phyloP scores from a whole-genome alignment of 164 flowering plant species.

The Aristolochia contorta region DNA sequence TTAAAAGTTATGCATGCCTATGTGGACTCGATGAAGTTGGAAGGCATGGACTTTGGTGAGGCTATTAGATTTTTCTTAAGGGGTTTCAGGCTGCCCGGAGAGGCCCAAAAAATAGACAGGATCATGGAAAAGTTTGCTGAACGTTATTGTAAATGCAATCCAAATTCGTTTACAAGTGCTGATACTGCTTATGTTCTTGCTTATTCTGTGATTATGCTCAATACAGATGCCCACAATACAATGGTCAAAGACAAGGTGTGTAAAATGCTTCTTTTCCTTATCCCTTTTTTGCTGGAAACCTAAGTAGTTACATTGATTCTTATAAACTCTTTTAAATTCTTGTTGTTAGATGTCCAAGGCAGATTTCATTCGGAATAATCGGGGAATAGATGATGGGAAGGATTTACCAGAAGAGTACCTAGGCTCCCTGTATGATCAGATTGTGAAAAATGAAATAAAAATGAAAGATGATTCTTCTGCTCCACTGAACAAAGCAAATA shows the following conservation, averaged over 20 bases:
- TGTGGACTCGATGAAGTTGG: slow-evolving; percentile 89
- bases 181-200: slow-evolving; percentile 99
- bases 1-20: slow-evolving; percentile 98
- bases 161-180: slow-evolving; percentile 79
- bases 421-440: slow-evolving; percentile 79
- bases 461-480: slow-evolving; percentile 76
- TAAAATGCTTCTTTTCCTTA: slow-evolving; percentile 2
- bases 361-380: slow-evolving; percentile 90
- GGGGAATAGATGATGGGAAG: slow-evolving; percentile 98
- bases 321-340: slow-evolving; percentile 10
- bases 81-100: slow-evolving; percentile 97
- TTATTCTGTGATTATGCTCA: slow-evolving; percentile 97
- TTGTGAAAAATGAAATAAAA: slow-evolving; percentile 94
- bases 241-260: slow-evolving; percentile 98
- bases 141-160: slow-evolving; percentile 96
- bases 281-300: background rate
- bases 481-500: slow-evolving; percentile 73
- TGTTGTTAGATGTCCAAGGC: slow-evolving; percentile 83
- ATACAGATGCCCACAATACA: slow-evolving; percentile 95
- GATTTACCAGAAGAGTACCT: slow-evolving; percentile 92
- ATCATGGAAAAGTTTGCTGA: slow-evolving; percentile 99
- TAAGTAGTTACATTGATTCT: slow-evolving; percentile 3
- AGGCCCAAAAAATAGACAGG: slow-evolving; percentile 98
- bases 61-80: slow-evolving; percentile 84
- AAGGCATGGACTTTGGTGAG: slow-evolving; percentile 82